Percentiles rank a stretch among this genome's conserved stretches.
phyloP scores from a whole-genome alignment of 2,329 filamentous ascomycete species.

The Botryotinia globosa region DNA sequence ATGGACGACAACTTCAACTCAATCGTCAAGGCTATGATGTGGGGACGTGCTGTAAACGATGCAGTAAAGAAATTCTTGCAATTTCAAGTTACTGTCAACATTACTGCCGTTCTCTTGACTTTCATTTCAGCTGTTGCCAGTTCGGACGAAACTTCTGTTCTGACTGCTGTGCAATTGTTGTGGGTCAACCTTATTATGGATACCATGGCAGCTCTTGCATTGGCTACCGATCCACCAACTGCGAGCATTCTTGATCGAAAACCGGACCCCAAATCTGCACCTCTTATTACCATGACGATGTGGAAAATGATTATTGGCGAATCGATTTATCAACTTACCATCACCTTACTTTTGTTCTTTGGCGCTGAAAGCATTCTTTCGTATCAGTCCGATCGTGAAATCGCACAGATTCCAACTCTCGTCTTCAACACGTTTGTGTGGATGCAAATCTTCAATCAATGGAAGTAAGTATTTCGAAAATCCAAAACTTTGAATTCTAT shows the following conservation, averaged over 20 bases:
- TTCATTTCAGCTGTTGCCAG: slow-evolving; percentile 74
- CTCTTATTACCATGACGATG: slow-evolving; percentile 85
- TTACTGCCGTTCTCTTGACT: slow-evolving; percentile 73
- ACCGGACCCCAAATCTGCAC: slow-evolving; percentile 69
- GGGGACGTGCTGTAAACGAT: slow-evolving; percentile 58
- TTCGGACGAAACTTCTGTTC: slow-evolving; percentile 59
- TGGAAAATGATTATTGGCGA: slow-evolving; percentile 99
- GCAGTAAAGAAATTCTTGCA: slow-evolving; percentile 54
- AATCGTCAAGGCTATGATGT: slow-evolving; percentile 60
- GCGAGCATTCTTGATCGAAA: slow-evolving; percentile 67
- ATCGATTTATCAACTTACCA: slow-evolving; percentile 78
- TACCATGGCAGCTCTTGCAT: slow-evolving; percentile 74
- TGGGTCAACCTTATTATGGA: slow-evolving; percentile 89
- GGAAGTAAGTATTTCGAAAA: slow-evolving; percentile 64
- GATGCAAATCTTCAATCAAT: slow-evolving; percentile 99
- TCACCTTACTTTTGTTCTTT: slow-evolving; percentile 81
- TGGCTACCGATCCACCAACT: slow-evolving; percentile 71
- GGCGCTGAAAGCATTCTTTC: slow-evolving; percentile 61
- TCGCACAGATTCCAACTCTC: slow-evolving; percentile 65
- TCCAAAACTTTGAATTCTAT: slow-evolving; percentile 12
- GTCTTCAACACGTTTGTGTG: slow-evolving; percentile 99
- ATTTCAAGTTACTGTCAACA: slow-evolving; percentile 70
- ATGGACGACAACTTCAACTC: slow-evolving; percentile 63
- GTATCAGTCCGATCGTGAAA: slow-evolving; percentile 48
- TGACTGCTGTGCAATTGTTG: slow-evolving; percentile 75